Conservation (phyloP, 805 yeast genomes). For the Hanseniaspora mollemarum region DNA sequence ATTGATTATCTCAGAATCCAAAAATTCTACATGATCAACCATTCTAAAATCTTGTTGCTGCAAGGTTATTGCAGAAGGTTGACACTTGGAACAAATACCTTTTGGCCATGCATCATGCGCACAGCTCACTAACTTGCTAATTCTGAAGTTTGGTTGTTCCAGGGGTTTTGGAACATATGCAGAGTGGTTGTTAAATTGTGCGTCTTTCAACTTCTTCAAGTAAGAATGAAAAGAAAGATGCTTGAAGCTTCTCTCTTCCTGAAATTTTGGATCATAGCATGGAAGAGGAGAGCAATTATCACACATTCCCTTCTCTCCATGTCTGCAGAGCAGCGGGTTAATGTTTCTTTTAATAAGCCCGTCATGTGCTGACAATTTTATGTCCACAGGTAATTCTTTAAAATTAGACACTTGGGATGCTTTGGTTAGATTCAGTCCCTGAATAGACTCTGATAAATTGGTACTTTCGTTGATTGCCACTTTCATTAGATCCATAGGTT, state of each 20-base stretch:
- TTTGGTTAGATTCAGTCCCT: slow-evolving; percentile 15
- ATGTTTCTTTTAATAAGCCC: slow-evolving; percentile 58
- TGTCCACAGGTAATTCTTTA: slow-evolving; percentile 59
- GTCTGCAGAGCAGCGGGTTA: slow-evolving; percentile 50
- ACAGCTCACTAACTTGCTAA: slow-evolving; percentile 45
- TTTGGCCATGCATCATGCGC: slow-evolving; percentile 84
- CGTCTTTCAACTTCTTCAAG: slow-evolving; percentile 57
- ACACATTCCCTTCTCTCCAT: slow-evolving; percentile 92
- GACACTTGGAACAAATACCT: slow-evolving; percentile 93
- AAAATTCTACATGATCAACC: slow-evolving; percentile 95
- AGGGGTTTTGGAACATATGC: slow-evolving; percentile 74
- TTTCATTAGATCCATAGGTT: background rate
- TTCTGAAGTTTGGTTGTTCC: slow-evolving; percentile 55
- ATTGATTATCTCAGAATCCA: slow-evolving; percentile 61
- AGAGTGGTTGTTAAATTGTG: slow-evolving; percentile 39
- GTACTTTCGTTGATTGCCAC: slow-evolving; percentile 10
- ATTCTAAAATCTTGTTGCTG: slow-evolving; percentile 83
- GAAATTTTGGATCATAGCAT: slow-evolving; percentile 81
- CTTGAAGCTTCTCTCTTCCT: slow-evolving; percentile 64
- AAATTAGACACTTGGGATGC: slow-evolving; percentile 22
- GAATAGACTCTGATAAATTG: slow-evolving; percentile 17
- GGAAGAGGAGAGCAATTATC: slow-evolving; percentile 93
- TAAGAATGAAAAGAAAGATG: slow-evolving; percentile 82
- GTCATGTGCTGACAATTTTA: slow-evolving; percentile 45
- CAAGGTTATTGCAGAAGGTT: slow-evolving; percentile 87